Base-by-base conservation (phyloP, 768 basidiomycete species). In the Tulasnella sp. region DNA sequence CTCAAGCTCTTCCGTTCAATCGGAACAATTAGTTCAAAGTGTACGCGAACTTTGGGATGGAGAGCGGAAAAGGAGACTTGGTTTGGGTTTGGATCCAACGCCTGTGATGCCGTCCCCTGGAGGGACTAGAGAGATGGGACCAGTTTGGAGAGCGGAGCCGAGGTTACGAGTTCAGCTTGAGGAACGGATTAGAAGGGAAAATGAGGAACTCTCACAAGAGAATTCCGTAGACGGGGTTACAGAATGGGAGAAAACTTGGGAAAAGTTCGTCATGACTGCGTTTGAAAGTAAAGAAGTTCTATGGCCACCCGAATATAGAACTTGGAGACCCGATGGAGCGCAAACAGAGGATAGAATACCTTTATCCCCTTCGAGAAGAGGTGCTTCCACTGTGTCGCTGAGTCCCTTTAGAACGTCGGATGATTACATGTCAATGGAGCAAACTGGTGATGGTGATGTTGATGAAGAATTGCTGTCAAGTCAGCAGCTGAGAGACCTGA, bases 11-110 rank as follows among this genome's bases (percentile, higher is more conserved):
- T 59, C 68, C 35, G 58, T 72, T 13, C 62, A 78, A 48, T 56
- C 72, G 9, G 85, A 86, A 58, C 87, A 85, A 37, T 73, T 93
- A 24, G 83, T 99, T 5, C 70, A 80, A 35, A 81, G 88, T 59
- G 84, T 98, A 40, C 79, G 86, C 56, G 93, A 96, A 65, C 71
- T 98, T 2, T 99, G 93, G 93, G 87, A 92, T 45, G 91, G 96
- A 59, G 93, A 99, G 66, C 77, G 84, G n/a, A 71, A 72, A 9
- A 76, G 90, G 7, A 73, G 92, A 16, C 63, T 65, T 22, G 71
- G 70, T 3, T 74, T 72, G 29, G 89, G 89, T 1, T 70, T 91
- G 29, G 61, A 75, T 53, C 79, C 89, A 4, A 76, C 83, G 15
- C 83, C 84, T 10, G 75, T 75, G 37, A 69, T 89, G 50, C 85